A percentile compares a stretch with the other conserved stretches of the same genome.
Evolutionary conservation across 805 yeast genomes (phyloP).

Genomic region (Pichia paraexigua): DNA sequence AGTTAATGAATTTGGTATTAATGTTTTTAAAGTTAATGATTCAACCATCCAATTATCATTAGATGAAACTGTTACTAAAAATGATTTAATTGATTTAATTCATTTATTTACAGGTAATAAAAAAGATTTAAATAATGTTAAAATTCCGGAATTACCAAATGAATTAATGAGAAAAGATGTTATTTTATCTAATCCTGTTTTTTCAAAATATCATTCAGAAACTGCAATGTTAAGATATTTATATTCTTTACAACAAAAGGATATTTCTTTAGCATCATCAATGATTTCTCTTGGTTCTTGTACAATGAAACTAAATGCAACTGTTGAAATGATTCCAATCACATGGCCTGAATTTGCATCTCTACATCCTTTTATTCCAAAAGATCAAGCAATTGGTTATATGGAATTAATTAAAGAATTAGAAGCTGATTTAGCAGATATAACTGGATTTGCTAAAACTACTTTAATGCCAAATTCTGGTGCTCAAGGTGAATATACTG

Average conservation of each 20-base stretch:
- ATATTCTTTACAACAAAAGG: slow-evolving; percentile 77
- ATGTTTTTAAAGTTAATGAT: slow-evolving; percentile 62
- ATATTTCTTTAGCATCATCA: slow-evolving; percentile 86
- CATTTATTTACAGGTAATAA: slow-evolving; percentile 47
- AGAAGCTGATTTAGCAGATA: slow-evolving; percentile 77
- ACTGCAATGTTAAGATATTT: slow-evolving; percentile 91
- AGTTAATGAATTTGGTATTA: slow-evolving; percentile 55
- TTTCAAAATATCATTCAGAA: slow-evolving; percentile 85
- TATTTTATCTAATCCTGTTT: slow-evolving; percentile 65
- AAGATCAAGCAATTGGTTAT: slow-evolving; percentile 84
- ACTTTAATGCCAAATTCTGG: slow-evolving; percentile 97
- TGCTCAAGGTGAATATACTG: slow-evolving; percentile 97
- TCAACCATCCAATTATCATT: slow-evolving; percentile 64
- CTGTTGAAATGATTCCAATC: slow-evolving; percentile 89
- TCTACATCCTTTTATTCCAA: slow-evolving; percentile 90
- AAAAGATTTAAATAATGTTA: slow-evolving; percentile 18
- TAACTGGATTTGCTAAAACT: slow-evolving; percentile 88
- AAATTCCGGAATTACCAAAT: slow-evolving; percentile 43
- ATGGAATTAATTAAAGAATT: slow-evolving; percentile 64
- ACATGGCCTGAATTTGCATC: slow-evolving; percentile 90
- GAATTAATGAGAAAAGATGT: slow-evolving; percentile 47
- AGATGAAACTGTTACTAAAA: slow-evolving; percentile 76
- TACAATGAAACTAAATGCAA: slow-evolving; percentile 95
- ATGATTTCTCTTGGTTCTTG: slow-evolving; percentile 98
- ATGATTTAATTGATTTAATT: slow-evolving; percentile 52